A percentile compares a stretch with the other conserved stretches of the same genome.
Conservation (phyloP, 2,329 filamentous ascomycete genomes). For the Alternaria ventricosa region DNA sequence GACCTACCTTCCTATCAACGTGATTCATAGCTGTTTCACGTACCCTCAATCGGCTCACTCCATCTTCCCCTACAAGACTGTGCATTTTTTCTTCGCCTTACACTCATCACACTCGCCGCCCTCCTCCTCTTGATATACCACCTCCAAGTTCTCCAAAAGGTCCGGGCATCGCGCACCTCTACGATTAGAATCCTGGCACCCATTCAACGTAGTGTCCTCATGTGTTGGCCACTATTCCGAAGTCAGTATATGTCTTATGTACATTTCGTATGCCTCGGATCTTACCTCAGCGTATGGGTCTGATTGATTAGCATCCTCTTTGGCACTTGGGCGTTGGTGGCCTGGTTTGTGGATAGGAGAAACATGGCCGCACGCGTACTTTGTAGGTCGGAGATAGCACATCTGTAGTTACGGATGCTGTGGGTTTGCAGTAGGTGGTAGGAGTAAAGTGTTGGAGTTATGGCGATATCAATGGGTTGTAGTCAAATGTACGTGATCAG, state of each 20-base stretch:
- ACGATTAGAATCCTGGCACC: constrained; percentile 10
- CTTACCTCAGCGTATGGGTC: not conserved
- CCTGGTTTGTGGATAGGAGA: constrained; percentile 8
- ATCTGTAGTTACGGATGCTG: not conserved
- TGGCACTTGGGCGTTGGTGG: not conserved
- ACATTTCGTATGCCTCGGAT: not conserved
- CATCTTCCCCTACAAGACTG: not conserved
- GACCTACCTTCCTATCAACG: not conserved
- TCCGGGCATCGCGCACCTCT: constrained; percentile 8
- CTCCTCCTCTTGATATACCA: not conserved
- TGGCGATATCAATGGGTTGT: not conserved
- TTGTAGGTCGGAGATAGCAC: constrained; percentile 10
- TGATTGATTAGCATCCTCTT: not conserved
- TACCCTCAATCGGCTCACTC: not conserved
- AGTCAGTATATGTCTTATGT: not conserved
- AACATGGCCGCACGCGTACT: constrained; percentile 13
- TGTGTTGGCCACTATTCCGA: constrained; percentile 12
- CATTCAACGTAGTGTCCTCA: not conserved
- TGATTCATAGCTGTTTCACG: not conserved
- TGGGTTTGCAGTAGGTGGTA: not conserved
- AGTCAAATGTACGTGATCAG: not conserved
- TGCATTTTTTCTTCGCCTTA: not conserved
- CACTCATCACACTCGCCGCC: constrained; percentile 3
- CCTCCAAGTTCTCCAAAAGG: constrained; percentile 3
- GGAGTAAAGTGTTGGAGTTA: not conserved